Percentiles rank a stretch among this genome's conserved stretches.
phyloP scores from a whole-genome alignment of 495 filamentous ascomycete species.

The Neurospora pannonica region DNA sequence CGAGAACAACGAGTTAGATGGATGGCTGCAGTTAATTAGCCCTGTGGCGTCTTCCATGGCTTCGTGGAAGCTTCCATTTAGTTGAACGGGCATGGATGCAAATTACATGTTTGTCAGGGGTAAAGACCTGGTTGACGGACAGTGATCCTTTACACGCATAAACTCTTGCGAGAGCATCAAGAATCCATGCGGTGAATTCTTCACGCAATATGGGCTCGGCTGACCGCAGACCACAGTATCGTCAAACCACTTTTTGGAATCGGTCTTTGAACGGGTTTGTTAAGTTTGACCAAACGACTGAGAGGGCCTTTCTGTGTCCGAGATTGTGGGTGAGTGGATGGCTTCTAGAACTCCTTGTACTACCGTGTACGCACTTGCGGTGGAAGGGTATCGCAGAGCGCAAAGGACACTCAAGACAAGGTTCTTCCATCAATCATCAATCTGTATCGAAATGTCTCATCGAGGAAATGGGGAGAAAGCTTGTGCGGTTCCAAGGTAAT shows the following conservation, averaged over 20 bases:
- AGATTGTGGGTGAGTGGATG: not conserved
- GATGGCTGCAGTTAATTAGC: not conserved
- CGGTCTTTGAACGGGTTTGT: not conserved
- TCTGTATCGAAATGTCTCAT: not conserved
- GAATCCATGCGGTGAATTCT: not conserved
- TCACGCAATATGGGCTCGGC: not conserved
- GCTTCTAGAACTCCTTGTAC: not conserved
- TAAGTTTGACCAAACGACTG: not conserved
- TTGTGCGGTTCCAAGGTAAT: not conserved
- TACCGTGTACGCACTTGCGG: not conserved
- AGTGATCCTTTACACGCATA: not conserved
- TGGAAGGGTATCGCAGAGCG: not conserved
- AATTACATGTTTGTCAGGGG: not conserved
- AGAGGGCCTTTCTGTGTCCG: not conserved
- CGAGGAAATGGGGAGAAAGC: not conserved
- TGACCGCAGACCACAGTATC: not conserved
- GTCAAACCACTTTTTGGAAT: not conserved
- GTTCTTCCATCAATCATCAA: not conserved
- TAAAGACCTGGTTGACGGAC: not conserved
- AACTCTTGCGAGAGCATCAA: not conserved
- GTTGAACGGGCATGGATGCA: not conserved
- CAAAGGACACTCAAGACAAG: not conserved
- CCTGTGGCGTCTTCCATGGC: not conserved
- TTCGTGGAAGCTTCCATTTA: not conserved
- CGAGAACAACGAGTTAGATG: not conserved